A percentile compares a stretch with the other conserved stretches of the same genome.
phyloP scores from a whole-genome alignment of 805 yeast species.

The Pichia phayaonensis region DNA sequence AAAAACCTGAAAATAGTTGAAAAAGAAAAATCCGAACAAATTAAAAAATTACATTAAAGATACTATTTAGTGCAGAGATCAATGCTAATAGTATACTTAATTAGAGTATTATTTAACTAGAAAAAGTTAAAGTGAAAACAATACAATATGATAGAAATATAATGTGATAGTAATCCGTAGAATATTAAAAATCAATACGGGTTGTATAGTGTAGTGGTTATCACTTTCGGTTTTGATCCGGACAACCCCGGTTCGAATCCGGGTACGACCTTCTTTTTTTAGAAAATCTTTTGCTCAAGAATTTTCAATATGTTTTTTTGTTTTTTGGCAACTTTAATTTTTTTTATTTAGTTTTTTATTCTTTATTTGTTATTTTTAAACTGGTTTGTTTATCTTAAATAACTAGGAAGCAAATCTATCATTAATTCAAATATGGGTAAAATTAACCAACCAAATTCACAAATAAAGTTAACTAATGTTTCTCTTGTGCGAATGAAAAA shows the following conservation, averaged over 20 bases:
- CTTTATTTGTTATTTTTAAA: not conserved
- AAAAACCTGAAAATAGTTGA: no score
- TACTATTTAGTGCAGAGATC: no score
- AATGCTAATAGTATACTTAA: no score
- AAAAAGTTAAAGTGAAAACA: no score
- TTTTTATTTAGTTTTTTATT: not conserved
- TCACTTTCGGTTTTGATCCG: constrained; percentile 79
- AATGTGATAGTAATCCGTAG: no score
- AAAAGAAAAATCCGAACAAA: no score
- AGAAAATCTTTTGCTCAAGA: not conserved
- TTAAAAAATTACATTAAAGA: no score
- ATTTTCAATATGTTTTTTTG: not conserved
- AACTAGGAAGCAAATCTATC: not conserved
- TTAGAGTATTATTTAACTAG: no score
- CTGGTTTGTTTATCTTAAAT: not conserved
- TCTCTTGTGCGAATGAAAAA: constrained; percentile 86
- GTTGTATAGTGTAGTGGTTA: constrained; percentile 70
- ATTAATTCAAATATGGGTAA: constrained; percentile 24
- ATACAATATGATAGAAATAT: no score
- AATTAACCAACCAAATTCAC: constrained; percentile 83
- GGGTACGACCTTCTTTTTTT: constrained; percentile 55
- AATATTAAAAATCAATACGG: constrained; percentile 6
- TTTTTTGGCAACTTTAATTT: not conserved
- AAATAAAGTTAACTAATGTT: constrained; percentile 87
- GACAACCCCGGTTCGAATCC: constrained; percentile 81